Evolutionary conservation across 805 yeast species (phyloP), one percentile per base, ranked within the genome.

Genomic region (Metschnikowia cubensis): DNA sequence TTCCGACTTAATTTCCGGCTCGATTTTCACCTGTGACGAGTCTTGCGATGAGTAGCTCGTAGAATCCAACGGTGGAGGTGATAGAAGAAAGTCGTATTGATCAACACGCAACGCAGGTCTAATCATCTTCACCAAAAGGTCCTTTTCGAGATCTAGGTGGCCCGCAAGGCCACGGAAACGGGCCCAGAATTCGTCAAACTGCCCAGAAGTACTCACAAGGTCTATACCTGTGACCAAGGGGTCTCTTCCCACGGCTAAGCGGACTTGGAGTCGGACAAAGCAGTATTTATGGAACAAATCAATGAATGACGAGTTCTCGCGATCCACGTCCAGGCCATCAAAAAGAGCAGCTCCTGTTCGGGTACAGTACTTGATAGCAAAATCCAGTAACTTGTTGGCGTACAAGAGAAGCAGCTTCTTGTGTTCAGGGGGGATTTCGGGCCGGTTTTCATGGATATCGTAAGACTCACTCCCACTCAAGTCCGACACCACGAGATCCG

Each of bases 401-500:
- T 46, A 20, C 15, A 53, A 29, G 21, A 36, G 48, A 35, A 51
- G 37, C 35, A 14, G 38, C 17, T 25, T 31, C 39, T 39, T 35
- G 17, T 50, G 44, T 14, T 29, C 37, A 2, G 35, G 47, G 3
- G 47, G 48, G 32, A 49, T 29, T 11, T 14, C 44, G n/a, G 50
- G 42, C 14, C 42, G 35, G n/a, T 33, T 36, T 18, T 45, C 46
- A 14, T 42, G 42, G n/a, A 46, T 46, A 13, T 18, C 31, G 31
- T 49, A 43, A 22, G 38, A 32, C 25, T 29, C 11, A 14, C 36
- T 21, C 15, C 37, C 37, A 37, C 47, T 34, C 22, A 52, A 57
- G 40, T 57, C 58, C 8, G 59, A 49, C 22, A 57, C 52, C 10
- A 48, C 25, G 2, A 56, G 13, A n/a, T 54, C 54, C 21, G 31